Conservation (phyloP, 169 alveolate species). For the Plasmodium knowlesi region DNA sequence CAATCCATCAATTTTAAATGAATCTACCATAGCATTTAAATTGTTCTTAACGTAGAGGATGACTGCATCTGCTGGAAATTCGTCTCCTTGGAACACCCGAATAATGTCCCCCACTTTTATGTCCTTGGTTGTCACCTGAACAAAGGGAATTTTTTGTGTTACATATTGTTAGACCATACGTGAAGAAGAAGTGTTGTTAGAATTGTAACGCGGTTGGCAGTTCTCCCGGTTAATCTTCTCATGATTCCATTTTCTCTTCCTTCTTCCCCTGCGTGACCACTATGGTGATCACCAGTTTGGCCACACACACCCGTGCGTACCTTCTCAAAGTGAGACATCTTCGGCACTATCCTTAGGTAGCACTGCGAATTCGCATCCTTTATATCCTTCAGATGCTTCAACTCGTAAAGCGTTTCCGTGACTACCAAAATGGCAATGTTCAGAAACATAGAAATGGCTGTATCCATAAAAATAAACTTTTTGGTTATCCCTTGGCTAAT, state of each 20-base stretch:
- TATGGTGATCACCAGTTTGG: too few species aligned
- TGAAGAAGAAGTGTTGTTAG: neutral
- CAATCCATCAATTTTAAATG: slow-evolving; percentile 70
- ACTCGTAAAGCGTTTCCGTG: slow-evolving; percentile 58
- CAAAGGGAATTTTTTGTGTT: neutral
- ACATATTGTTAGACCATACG: neutral
- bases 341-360: slow-evolving; percentile 72
- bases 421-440: slow-evolving; percentile 45
- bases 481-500: slow-evolving; percentile 34
- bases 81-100: slow-evolving; percentile 60
- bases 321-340: slow-evolving; percentile 68
- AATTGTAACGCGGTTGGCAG: neutral
- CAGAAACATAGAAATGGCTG: slow-evolving; percentile 34
- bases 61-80: slow-evolving; percentile 75
- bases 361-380: slow-evolving; percentile 74
- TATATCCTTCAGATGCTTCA: slow-evolving; percentile 51
- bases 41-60: slow-evolving; percentile 62
- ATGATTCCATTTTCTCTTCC: neutral
- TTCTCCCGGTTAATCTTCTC: neutral
- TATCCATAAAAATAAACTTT: slow-evolving; percentile 36
- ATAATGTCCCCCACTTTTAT: slow-evolving; percentile 74
- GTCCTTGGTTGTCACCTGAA: slow-evolving; percentile 74
- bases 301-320: neutral
- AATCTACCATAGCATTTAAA: slow-evolving; percentile 59
- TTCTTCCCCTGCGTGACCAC: neutral